Evolutionary conservation across 2,329 filamentous ascomycete genomes (phyloP).

Genomic region (Rosellinia necatrix): DNA sequence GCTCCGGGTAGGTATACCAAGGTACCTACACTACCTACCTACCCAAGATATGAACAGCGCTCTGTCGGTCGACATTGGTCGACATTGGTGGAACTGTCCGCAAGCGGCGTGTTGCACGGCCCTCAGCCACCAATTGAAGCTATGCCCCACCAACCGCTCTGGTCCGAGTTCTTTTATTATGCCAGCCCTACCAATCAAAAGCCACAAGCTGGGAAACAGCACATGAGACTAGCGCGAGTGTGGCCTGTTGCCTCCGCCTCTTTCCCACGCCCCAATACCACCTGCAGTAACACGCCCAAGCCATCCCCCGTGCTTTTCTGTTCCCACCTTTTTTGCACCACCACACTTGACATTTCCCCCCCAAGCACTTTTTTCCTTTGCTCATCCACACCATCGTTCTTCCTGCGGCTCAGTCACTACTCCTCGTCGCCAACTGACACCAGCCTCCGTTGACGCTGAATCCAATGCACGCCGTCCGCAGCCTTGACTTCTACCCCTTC

Average conservation of each 20-base stretch:
- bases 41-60: too few species aligned
- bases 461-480: conserved; percentile 8
- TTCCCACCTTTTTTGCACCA: conserved; percentile 38
- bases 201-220: background rate
- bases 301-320: conserved; percentile 1
- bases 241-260: conserved; percentile 22
- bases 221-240: conserved; percentile 7
- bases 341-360: conserved; percentile 38
- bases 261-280: conserved; percentile 13
- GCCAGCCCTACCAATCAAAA: conserved; percentile 12
- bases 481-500: conserved; percentile 1
- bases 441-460: conserved; percentile 29
- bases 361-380: conserved; percentile 40
- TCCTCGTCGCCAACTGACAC: conserved; percentile 33
- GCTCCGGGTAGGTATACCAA: too few species aligned
- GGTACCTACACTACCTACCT: too few species aligned
- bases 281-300: too few species aligned
- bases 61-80: background rate
- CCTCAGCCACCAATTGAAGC: conserved; percentile 20
- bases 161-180: conserved; percentile 1
- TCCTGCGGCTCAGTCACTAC: conserved; percentile 41
- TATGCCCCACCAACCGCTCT: conserved; percentile 10
- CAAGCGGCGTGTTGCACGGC: conserved; percentile 5
- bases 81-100: background rate
- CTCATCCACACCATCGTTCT: conserved; percentile 41